Percentiles rank a stretch among this genome's conserved stretches.
phyloP scores from a whole-genome alignment of 208 protist species.

The Balamuthia mandrillaris region DNA sequence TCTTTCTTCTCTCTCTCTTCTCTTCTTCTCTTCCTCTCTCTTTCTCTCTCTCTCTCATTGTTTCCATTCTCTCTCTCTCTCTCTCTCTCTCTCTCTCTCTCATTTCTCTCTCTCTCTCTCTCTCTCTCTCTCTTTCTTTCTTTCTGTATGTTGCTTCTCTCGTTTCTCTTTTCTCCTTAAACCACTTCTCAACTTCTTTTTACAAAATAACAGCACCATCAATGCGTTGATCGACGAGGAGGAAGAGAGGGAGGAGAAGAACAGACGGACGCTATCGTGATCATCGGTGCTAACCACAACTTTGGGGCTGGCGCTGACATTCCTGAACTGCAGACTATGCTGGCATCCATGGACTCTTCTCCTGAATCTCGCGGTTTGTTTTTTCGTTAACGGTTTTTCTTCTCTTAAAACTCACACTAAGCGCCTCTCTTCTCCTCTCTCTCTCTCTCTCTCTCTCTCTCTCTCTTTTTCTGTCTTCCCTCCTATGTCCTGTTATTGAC shows the following conservation, averaged over 20 bases:
- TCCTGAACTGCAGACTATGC: background rate
- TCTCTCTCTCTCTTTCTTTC: background rate
- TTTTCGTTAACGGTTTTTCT: background rate
- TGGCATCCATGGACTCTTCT: background rate
- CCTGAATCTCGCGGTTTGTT: background rate
- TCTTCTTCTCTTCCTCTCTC: too few relatives aligned
- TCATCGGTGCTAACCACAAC: constrained; percentile 21
- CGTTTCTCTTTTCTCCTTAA: too few relatives aligned
- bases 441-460: too few relatives aligned
- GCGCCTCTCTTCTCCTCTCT: too few relatives aligned
- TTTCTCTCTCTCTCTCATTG: too few relatives aligned
- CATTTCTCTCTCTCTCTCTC: too few relatives aligned
- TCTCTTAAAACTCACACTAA: background rate
- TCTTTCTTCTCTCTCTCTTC: background rate
- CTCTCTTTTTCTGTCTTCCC: too few relatives aligned
- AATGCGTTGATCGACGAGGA: background rate
- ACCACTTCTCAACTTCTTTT: too few relatives aligned
- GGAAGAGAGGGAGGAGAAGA: background rate
- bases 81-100: too few relatives aligned
- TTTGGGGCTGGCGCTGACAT: constrained; percentile 25
- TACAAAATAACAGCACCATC: too few relatives aligned
- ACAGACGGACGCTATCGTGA: background rate
- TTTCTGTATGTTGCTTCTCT: background rate
- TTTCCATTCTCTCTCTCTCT: too few relatives aligned
- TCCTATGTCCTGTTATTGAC: too few relatives aligned